A percentile compares a stretch with the other conserved stretches of the same genome.
These are phyloP conservation scores for Metschnikowia similis DNA, from an alignment of 805 yeast genomes.

Conservation along the genomic window DNA sequence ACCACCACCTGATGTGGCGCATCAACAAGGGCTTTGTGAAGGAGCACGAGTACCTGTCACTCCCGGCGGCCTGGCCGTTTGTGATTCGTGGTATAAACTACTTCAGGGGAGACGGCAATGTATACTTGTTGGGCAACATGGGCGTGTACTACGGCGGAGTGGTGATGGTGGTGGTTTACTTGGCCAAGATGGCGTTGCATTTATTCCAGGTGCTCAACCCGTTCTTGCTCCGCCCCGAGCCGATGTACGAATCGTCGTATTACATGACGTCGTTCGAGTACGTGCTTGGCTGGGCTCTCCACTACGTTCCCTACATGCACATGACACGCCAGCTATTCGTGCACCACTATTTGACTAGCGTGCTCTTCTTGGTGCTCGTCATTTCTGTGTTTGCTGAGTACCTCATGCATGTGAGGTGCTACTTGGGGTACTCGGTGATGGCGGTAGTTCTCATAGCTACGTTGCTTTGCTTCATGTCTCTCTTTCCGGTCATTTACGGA, in stretches of 20 bases:
- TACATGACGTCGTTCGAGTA: conserved; percentile 30
- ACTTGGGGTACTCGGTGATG: conserved; percentile 25
- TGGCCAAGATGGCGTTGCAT: conserved; percentile 17
- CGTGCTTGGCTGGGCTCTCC: conserved; percentile 54
- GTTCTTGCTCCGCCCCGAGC: conserved; percentile 18
- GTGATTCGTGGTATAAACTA: conserved; percentile 55
- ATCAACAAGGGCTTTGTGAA: conserved; percentile 45
- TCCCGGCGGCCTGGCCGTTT: conserved; percentile 54
- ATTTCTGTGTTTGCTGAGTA: conserved; percentile 44
- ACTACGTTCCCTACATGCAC: conserved; percentile 52
- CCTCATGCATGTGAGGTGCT: conserved; percentile 24
- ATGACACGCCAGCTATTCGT: conserved; percentile 37
- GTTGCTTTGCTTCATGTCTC: conserved; percentile 23
- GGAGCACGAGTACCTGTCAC: conserved; percentile 46
- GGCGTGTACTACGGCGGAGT: conserved; percentile 50
- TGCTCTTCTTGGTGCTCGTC: conserved; percentile 46
- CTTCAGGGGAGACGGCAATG: conserved; percentile 42
- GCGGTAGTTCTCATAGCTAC: conserved; percentile 16
- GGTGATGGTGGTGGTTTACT: conserved; percentile 27
- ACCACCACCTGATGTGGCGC: conserved; percentile 54
- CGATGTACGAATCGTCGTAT: conserved; percentile 11
- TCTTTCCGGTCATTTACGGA: conserved; percentile 46
- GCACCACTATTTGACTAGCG: conserved; percentile 47
- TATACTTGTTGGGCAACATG: conserved; percentile 65
- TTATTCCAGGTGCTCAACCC: conserved; percentile 29